Evolutionary conservation across 2,329 filamentous ascomycete species (phyloP), one percentile per base, ranked within the genome.

Genomic region (Cordyceps cicadae): DNA sequence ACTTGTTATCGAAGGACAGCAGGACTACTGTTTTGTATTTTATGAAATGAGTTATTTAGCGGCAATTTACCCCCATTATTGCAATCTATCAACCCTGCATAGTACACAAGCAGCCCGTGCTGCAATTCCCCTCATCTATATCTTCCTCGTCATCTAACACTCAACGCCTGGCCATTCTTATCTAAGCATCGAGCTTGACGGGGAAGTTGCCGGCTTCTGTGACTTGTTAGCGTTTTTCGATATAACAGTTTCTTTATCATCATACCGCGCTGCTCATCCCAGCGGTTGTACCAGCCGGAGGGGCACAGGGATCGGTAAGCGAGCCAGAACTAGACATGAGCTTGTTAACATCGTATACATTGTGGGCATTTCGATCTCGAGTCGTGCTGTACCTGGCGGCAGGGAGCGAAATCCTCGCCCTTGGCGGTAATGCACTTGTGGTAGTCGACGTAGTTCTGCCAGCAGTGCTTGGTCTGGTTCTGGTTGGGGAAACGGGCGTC

Each of bases 381-480:
- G 15, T 19, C 41, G n/a, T 39, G 9, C 61, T 76, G 67, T 87
- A 96, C 92, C 88, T 97, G 92, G 73, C 87, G 88, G 89, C 93
- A 97, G 67, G 93, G 93, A 70, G 90, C 88, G 78, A 97, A 97
- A 75, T 97, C 92, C 83, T 97, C 93, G 79, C 93, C 93, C 86
- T 97, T 97, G 80, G 92, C 93, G 75, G 88, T 82, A 79, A 97
- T 92, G 84, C 94, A 99, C 86, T 99, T 99, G 87, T 99, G 90
- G 85, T 99, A 97, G 80, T 99, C 94, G 82, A 99, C 94, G 81
- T 99, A 99, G 86, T 99, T 99, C 79, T 99, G 95, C 94, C 94
- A 99, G 90, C 94, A 99, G 87, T 99, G 92, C 89, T 97, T 97
- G 80, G 92, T 89, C 82, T 94, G 90, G 83, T 99, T 99, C 83